These are phyloP conservation scores for Ceratocystis albifundus DNA, from an alignment of 2,329 filamentous ascomycete genomes.

Conservation along the genomic window DNA sequence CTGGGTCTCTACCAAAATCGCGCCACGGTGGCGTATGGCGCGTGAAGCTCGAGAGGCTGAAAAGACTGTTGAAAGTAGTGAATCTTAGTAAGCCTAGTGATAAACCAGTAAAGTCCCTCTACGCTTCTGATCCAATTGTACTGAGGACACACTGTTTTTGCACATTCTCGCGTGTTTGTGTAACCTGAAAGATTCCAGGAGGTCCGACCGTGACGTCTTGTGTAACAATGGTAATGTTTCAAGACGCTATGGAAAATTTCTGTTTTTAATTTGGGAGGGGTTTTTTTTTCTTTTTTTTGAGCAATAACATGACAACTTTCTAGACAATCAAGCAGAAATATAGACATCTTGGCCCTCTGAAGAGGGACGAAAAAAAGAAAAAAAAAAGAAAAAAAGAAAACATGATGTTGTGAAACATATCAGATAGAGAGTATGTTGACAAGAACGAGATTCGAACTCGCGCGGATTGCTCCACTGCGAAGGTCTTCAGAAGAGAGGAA, in stretches of 20 bases:
- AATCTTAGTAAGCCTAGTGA: not conserved
- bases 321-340: not conserved
- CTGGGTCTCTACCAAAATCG: slow-evolving; percentile 25
- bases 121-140: too few species aligned
- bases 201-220: not conserved
- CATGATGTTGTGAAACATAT: too few species aligned
- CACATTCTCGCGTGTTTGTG: not conserved
- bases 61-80: too few species aligned
- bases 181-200: not conserved
- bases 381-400: too few species aligned
- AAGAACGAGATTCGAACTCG: slow-evolving; percentile 27
- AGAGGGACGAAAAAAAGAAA: too few species aligned
- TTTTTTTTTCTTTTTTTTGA: too few species aligned
- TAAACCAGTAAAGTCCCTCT: not conserved
- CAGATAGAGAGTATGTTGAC: not conserved
- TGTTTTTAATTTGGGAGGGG: too few species aligned
- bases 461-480: slow-evolving; percentile 23
- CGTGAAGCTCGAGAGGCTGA: slow-evolving; percentile 1
- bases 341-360: not conserved
- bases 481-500: not conserved
- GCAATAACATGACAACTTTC: too few species aligned
- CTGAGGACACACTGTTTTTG: too few species aligned
- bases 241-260: too few species aligned
- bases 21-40: slow-evolving; percentile 24
- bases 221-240: not conserved